These are phyloP conservation scores for Oropetium thomaeum DNA, from an alignment of 176 grass and related monocot genomes.

Conservation along the genomic window DNA sequence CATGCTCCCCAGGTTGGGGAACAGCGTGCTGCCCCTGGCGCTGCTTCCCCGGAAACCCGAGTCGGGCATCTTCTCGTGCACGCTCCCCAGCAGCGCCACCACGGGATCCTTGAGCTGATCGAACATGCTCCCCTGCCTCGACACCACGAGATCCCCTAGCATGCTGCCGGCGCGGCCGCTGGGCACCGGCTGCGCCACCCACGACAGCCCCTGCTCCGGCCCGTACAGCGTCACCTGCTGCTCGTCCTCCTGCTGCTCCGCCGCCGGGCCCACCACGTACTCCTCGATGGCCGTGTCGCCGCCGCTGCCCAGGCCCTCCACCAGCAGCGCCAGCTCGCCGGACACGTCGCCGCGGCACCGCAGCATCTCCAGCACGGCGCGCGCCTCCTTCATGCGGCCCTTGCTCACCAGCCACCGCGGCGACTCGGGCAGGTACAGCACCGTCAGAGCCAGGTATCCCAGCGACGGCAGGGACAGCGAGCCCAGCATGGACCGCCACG, in stretches of 20 bases:
- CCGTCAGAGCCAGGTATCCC: constrained; percentile 45
- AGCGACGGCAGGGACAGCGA: constrained; percentile 55
- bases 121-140: constrained; percentile 56
- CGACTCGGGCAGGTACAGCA: constrained; percentile 74
- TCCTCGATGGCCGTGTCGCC: constrained; percentile 73
- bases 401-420: constrained; percentile 90
- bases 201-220: constrained; percentile 58
- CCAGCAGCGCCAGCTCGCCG: constrained; percentile 77
- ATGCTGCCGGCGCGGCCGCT: constrained; percentile 38
- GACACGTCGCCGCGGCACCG: constrained; percentile 67
- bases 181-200: constrained; percentile 66
- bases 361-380: constrained; percentile 58
- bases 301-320: constrained; percentile 61
- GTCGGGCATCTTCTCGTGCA: constrained; percentile 63
- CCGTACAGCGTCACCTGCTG: constrained; percentile 69
- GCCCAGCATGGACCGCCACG: constrained; percentile 83
- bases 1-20: constrained; percentile 84
- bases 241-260: not conserved
- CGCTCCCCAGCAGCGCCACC: constrained; percentile 66
- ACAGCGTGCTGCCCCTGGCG: constrained; percentile 51
- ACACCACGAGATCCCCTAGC: constrained; percentile 32
- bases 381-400: constrained; percentile 71
- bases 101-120: constrained; percentile 76
- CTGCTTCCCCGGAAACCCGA: not conserved
- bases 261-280: constrained; percentile 60